A percentile compares a stretch with the other conserved stretches of the same genome.
phyloP scores from a whole-genome alignment of 1,284 basidiomycete genomes.

The Ceratobasidium sp. region DNA sequence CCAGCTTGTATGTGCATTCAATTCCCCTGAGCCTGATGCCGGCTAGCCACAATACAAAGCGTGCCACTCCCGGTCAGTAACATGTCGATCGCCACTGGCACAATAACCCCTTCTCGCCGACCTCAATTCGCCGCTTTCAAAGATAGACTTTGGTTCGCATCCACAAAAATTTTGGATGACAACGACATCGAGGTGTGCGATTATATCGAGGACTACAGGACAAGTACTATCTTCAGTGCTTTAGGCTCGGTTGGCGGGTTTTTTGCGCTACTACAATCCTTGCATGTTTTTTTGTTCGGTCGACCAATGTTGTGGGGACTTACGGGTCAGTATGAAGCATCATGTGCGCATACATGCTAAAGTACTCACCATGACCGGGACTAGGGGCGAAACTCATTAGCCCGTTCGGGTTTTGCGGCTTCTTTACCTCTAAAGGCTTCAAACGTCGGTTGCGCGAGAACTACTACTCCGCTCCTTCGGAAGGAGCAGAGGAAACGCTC shows the following conservation, averaged over 20 bases:
- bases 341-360: too few species aligned
- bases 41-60: too few species aligned
- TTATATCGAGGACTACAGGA: conserved; percentile 17
- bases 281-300: conserved; percentile 19
- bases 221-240: conserved; percentile 15
- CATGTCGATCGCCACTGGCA: too few species aligned
- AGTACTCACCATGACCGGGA: neutral
- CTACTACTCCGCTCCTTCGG: neutral
- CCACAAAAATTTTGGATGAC: too few species aligned
- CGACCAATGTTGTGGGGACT: conserved; percentile 26
- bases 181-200: too few species aligned
- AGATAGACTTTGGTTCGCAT: too few species aligned
- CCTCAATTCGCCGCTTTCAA: too few species aligned
- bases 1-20: too few species aligned
- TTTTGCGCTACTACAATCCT: conserved; percentile 8
- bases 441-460: neutral
- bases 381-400: conserved; percentile 22
- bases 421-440: conserved; percentile 1
- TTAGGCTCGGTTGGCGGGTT: conserved; percentile 19
- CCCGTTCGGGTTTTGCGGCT: conserved; percentile 6
- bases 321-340: neutral
- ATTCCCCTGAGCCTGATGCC: too few species aligned
- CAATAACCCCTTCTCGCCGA: too few species aligned
- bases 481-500: conserved; percentile 1
- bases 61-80: too few species aligned